Percentiles rank a stretch among this genome's conserved stretches.
Evolutionary conservation across 331 rosid genomes (phyloP).

Genomic region (Saraca asoca): DNA sequence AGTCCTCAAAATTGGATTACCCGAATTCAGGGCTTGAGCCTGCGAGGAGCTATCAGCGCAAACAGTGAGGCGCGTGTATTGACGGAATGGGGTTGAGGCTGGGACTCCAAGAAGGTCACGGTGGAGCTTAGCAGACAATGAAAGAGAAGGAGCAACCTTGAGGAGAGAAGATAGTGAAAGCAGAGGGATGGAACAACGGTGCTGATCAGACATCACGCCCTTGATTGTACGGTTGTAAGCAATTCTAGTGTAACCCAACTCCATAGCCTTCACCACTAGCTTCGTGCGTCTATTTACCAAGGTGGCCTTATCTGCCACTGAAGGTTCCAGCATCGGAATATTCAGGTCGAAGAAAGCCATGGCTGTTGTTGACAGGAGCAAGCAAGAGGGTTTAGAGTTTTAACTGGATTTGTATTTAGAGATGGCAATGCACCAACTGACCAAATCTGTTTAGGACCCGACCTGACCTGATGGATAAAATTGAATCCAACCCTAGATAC

Average conservation of each 20-base stretch:
- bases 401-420: too few species aligned
- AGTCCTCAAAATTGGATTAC: conserved; percentile 78
- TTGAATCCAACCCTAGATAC: too few species aligned
- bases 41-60: conserved; percentile 44
- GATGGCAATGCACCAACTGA: too few species aligned
- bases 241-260: conserved; percentile 82
- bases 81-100: conserved; percentile 68
- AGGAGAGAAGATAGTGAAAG: conserved; percentile 68
- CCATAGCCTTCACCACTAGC: conserved; percentile 70
- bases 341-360: conserved; percentile 90
- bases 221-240: conserved; percentile 82
- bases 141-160: conserved; percentile 63
- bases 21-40: conserved; percentile 66
- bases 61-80: conserved; percentile 87
- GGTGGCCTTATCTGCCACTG: conserved; percentile 41
- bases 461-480: too few species aligned
- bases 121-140: conserved; percentile 70
- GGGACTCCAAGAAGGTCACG: conserved; percentile 66
- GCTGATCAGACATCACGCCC: conserved; percentile 84
- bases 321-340: conserved; percentile 55
- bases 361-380: background rate
- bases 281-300: conserved; percentile 55
- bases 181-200: conserved; percentile 71
- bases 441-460: too few species aligned
- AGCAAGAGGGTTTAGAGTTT: background rate